Base-by-base conservation (phyloP, 164 flowering plant species). In the Macadamia integrifolia region DNA sequence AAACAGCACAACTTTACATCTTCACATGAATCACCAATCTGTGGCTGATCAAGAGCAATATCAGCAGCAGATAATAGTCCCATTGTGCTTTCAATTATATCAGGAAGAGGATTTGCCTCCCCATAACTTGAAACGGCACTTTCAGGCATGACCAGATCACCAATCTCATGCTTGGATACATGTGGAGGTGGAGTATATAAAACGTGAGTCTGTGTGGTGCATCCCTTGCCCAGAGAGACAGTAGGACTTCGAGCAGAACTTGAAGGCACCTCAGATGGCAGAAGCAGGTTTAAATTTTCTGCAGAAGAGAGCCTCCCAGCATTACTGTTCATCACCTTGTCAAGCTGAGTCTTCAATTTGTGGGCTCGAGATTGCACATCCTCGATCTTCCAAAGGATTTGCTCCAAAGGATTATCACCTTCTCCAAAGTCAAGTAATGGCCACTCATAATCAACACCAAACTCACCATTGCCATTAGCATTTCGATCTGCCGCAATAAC, bases 81-180 rank as follows among this genome's bases (percentile, higher is more conserved):
- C 48, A 82, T 82, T 1, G 91, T 87, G 83, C 87, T 92, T 68
- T 92, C 97, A 71, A 87, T 83, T 61, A 88, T 79, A 77, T 88
- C 96, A 50, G 92, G 91, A 71, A 85, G 78, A 65, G 76, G 73
- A 69, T 83, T 70, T 17, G 76, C 81, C 57, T 86, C 88, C 62
- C 76, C 88, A 74, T 76, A 80, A 74, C 87, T 84, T 58, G 96
- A 88, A 61, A 85, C 77, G 10, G 70, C 82, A 71, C 82, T 81
- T 64, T 80, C 88, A 69, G 85, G 83, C 71, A 86, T 48, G 23
- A 77, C 80, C 17, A 80, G 66, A 64, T 89, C 88, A 17, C 72
- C 86, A 17, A 78, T 43, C 35, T 83, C 91, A 75, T 74, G 86
- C 8, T 82, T 88, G 31, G 80, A 55, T n/a, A 82, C 62, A 64